Base-by-base conservation (phyloP, 2,329 filamentous ascomycete genomes). In the Hymenoscyphus repandus region DNA sequence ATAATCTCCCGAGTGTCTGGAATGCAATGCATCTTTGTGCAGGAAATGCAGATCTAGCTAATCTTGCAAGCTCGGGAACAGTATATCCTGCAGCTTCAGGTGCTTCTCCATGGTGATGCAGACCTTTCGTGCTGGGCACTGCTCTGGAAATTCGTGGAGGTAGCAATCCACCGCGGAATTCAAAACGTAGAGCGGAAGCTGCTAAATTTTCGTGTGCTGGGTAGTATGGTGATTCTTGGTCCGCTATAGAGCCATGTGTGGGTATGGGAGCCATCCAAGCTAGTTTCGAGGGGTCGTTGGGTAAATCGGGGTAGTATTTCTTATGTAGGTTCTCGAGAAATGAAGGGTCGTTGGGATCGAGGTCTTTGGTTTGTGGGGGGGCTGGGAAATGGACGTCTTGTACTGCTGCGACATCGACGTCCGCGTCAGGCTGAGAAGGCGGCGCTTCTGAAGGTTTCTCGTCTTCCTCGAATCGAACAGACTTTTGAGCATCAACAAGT, bases 21-120 rank as follows among this genome's bases (percentile, higher is more conserved):
- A 90, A 96, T 0, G 93, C 90, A 55, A 97, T 79, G 64, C 93
- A 96, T 10, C 92, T 74, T 72, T 99, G 93, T 0, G 88, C 85
- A 0, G 93, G 82, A 17, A 96, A 89, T 0, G 84, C 82, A 49
- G 88, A 95, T 32, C 92, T 79, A 4, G 89, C 83, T 1, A 96
- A 77, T 31, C 86, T 81, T 1, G 90, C 85, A 1, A 99, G 75
- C 69, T 99, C 93, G 0, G 83, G 82, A 30, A 99, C 80, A 0
- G 93, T 97, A 69, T 99, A 99, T 0, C 93, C 93, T 0, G 93
- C 93, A 1, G 91, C 89, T 68, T 95, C 90, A 13, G 93, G 93
- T 1, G 92, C 91, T 52, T 91, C 83, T 56, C 87, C 90, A 67
- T 99, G 93, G 68, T 99, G 92, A 68, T 99, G 93, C 12, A 99